A percentile compares a stretch with the other conserved stretches of the same genome.
Evolutionary conservation across 345 rosid species (phyloP).

Genomic region (Isatis tinctoria): DNA sequence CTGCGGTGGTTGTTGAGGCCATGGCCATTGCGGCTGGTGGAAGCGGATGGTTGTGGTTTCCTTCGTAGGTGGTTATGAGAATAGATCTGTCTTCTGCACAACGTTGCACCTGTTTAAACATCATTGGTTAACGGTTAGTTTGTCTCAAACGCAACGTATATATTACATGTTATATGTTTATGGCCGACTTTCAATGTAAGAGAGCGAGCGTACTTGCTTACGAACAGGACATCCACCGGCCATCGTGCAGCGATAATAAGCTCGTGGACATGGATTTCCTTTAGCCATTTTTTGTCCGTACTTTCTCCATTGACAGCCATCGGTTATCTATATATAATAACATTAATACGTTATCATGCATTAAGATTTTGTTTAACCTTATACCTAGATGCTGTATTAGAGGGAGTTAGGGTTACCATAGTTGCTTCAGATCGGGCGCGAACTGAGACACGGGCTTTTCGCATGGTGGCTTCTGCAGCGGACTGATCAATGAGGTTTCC

Average conservation of each 20-base stretch:
- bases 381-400: neutral
- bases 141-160: neutral
- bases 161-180: neutral
- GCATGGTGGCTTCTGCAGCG: slow-evolving; percentile 72
- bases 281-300: slow-evolving; percentile 99
- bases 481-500: slow-evolving; percentile 52
- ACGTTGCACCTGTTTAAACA: slow-evolving; percentile 66
- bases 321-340: slow-evolving; percentile 46
- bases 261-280: slow-evolving; percentile 97
- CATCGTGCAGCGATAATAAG: slow-evolving; percentile 98
- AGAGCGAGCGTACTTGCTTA: slow-evolving; percentile 55
- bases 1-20: slow-evolving; percentile 97
- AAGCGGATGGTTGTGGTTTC: slow-evolving; percentile 94
- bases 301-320: slow-evolving; percentile 97
- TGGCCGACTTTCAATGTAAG: neutral
- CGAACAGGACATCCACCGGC: slow-evolving; percentile 92
- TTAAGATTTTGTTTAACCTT: neutral
- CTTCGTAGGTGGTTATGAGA: slow-evolving; percentile 93
- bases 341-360: neutral
- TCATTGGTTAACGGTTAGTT: slow-evolving; percentile 2
- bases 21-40: slow-evolving; percentile 99
- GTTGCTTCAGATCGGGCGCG: slow-evolving; percentile 98
- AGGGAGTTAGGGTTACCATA: slow-evolving; percentile 50
- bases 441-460: slow-evolving; percentile 98
- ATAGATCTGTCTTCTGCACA: slow-evolving; percentile 93